A percentile compares a stretch with the other conserved stretches of the same genome.
These are phyloP conservation scores for Thinopyrum obtusiflorum DNA, from an alignment of 202 grass and related monocot species.

Conservation along the genomic window DNA sequence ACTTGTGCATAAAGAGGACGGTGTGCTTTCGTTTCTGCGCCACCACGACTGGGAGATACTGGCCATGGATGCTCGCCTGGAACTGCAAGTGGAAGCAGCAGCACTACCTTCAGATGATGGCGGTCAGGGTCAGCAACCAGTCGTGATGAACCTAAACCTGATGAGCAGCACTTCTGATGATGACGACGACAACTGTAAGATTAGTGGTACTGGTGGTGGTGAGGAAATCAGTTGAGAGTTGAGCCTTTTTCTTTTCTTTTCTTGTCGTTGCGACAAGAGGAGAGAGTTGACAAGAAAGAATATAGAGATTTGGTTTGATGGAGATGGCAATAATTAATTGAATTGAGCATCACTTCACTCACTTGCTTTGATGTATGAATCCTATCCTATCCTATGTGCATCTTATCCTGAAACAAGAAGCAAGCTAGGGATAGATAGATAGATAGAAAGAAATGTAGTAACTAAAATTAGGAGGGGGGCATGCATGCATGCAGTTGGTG, in stretches of 20 bases:
- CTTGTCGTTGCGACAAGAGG: not conserved
- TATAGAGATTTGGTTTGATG: not conserved
- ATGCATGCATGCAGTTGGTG: not conserved
- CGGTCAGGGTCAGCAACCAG: not conserved
- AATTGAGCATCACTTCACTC: not conserved
- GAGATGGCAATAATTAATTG: not conserved
- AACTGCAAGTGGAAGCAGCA: not conserved
- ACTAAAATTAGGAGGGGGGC: not conserved
- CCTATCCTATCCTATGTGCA: no score
- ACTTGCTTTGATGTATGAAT: no score
- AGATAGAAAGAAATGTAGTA: not conserved
- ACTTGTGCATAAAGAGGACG: constrained; percentile 49
- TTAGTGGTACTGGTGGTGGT: not conserved
- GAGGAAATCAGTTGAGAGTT: not conserved
- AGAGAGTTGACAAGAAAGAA: not conserved
- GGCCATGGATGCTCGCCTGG: constrained; percentile 66
- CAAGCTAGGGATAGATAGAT: not conserved
- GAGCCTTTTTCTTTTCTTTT: not conserved
- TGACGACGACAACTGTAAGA: not conserved
- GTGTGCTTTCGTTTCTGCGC: constrained; percentile 66
- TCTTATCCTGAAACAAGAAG: not conserved
- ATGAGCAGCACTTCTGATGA: not conserved
- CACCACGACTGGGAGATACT: constrained; percentile 83
- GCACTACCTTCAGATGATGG: constrained; percentile 54
- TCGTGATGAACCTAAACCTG: constrained; percentile 31